phyloP scores from a whole-genome alignment of 129 eudicot genomes.

The Pittosporum tobira region DNA sequence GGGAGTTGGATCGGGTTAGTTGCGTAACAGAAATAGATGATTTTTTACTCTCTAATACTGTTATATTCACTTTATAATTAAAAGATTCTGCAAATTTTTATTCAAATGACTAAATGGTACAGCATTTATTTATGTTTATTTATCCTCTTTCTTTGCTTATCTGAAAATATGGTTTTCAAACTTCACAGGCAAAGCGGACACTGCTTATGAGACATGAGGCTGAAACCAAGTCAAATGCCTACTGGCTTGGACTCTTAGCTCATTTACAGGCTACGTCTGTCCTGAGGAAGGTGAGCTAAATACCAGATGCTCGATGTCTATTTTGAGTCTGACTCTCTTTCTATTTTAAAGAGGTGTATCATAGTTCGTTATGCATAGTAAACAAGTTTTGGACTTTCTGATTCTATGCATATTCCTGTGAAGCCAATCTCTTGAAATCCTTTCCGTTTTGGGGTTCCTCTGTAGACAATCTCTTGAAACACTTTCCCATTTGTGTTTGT shows the following conservation, averaged over 20 bases:
- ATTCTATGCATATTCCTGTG: too few relatives aligned
- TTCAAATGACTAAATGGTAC: conserved; percentile 1
- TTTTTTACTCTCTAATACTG: neutral
- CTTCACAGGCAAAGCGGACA: conserved; percentile 74
- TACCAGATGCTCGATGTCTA: neutral
- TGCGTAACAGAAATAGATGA: neutral
- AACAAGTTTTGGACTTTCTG: too few relatives aligned
- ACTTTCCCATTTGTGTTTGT: too few relatives aligned
- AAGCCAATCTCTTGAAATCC: too few relatives aligned
- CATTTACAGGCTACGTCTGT: conserved; percentile 96
- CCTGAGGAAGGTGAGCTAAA: conserved; percentile 64
- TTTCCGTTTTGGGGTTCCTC: too few relatives aligned
- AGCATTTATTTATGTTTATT: neutral
- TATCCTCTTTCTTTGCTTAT: neutral
- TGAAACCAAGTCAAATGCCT: conserved; percentile 91
- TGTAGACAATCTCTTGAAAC: too few relatives aligned
- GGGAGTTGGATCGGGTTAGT: conserved; percentile 93
- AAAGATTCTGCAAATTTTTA: neutral
- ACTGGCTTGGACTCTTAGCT: conserved; percentile 92
- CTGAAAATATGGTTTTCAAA: conserved; percentile 4
- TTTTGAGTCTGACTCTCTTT: neutral
- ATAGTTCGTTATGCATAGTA: neutral
- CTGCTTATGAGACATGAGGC: conserved; percentile 96
- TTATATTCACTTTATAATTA: neutral
- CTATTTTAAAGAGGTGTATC: neutral